Base-by-base conservation (phyloP, 352 stramenopile genomes). In the Thalassiosira hispida region DNA sequence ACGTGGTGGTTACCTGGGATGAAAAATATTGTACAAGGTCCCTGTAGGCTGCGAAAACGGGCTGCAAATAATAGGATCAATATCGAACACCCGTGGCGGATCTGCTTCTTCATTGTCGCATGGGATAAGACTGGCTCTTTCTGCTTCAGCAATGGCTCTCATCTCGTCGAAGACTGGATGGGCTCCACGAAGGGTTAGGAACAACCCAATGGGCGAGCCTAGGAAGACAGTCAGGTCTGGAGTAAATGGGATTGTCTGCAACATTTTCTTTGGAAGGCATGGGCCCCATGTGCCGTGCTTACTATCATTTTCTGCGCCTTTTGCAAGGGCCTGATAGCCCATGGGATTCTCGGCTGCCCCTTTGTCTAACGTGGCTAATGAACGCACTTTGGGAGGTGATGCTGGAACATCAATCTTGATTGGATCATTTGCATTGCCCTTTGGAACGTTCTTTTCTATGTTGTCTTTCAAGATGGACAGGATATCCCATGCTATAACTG, bases 1-100 rank as follows among this genome's bases (percentile, higher is more conserved):
- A n/a, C 9, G 29, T 47, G 16, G 16, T 47, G 16, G 38, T 47
- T 27, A 81, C 73, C 73, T 96, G 53, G 95, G 95, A 79, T 98
- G 95, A 74, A 98, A 98, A 35, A 98, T 97, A 79, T 98, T 98
- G 84, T 97, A 98, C 20, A 98, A 53, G 12, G 73, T 47, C 31
- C 59, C 59, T 12, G 71, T 85, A 23, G 88, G 88, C 16, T 92
- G 68, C n/a, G 77, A 78, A 72, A 93, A 93, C 16, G 88, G 86
- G 35, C 85, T 70, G 52, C 69, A 72, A 64, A 78, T 79, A 25
- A 79, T 75, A 16, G 64, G 72, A 29, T 33, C 62, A 1, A 82
- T 31, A 71, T 82, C 62, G 46, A 82, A 81, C 20, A 79, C 73
- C 12, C 65, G 60, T 20, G 77, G 77, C 31, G 67, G 67, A 57